Conservation (phyloP, 306 rosid genomes). For the Bauhinia variegata region DNA sequence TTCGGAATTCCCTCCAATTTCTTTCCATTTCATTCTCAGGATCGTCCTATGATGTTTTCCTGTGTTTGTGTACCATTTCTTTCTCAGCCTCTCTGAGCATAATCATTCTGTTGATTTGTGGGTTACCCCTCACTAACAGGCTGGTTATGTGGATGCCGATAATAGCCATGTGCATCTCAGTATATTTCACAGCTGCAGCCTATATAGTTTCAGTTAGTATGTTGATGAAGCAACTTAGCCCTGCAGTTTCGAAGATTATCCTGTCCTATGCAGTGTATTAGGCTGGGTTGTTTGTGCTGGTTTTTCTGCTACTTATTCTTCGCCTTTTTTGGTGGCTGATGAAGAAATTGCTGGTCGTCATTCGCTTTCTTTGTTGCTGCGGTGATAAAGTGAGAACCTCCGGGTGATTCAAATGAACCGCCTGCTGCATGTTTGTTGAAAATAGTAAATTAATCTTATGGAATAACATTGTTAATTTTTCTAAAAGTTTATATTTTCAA, state of each 20-base stretch:
- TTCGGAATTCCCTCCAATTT: constrained; percentile 17
- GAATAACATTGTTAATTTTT: too few relatives aligned
- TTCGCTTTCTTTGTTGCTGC: too few relatives aligned
- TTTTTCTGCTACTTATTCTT: background rate
- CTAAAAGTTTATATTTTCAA: too few relatives aligned
- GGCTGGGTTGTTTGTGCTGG: background rate
- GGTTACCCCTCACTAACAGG: constrained; percentile 16
- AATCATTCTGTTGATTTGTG: constrained; percentile 26
- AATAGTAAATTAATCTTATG: too few relatives aligned
- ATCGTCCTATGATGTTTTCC: too few relatives aligned
- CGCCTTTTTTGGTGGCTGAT: constrained; percentile 19
- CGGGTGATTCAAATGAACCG: too few relatives aligned
- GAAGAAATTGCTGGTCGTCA: background rate
- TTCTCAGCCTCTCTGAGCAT: constrained; percentile 33
- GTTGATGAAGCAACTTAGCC: background rate
- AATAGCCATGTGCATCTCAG: constrained; percentile 15
- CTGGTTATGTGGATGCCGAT: constrained; percentile 18
- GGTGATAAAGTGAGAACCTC: too few relatives aligned
- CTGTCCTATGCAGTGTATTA: background rate
- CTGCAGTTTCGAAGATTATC: fast-evolving
- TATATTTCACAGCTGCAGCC: constrained; percentile 12
- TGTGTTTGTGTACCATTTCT: constrained; percentile 39
- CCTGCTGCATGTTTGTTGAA: too few relatives aligned
- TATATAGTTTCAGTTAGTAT: constrained; percentile 9
- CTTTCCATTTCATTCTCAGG: constrained; percentile 39